Conservation (phyloP, 768 basidiomycete species). For the Hericium coralloides region DNA sequence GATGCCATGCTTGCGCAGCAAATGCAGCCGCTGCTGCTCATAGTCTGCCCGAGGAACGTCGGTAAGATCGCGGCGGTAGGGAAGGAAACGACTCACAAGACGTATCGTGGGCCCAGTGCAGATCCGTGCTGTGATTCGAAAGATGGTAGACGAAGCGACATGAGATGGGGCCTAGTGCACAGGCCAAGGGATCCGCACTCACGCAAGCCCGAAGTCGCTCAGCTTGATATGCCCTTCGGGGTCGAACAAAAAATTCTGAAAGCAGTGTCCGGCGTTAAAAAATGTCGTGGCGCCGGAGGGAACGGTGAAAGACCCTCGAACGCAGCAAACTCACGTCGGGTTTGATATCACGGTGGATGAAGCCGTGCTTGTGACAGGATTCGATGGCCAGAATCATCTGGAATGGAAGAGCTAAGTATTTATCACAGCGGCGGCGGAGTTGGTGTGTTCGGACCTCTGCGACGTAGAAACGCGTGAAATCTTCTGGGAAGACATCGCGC, state of each 20-base stretch:
- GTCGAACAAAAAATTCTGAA: slow-evolving; percentile 91
- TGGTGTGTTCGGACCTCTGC: slow-evolving; percentile 59
- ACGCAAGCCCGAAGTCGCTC: slow-evolving; percentile 95
- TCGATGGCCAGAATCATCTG: slow-evolving; percentile 94
- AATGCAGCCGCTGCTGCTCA: slow-evolving; percentile 83
- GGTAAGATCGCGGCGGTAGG: slow-evolving; percentile 5
- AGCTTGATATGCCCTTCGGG: slow-evolving; percentile 90
- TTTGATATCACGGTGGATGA: slow-evolving; percentile 98
- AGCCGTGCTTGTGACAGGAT: slow-evolving; percentile 88
- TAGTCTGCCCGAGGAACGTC: slow-evolving; percentile 50
- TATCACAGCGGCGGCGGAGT: neutral
- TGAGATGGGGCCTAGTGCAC: neutral
- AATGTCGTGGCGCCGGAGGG: neutral
- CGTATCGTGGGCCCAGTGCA: slow-evolving; percentile 97
- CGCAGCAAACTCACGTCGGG: slow-evolving; percentile 56
- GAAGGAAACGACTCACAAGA: slow-evolving; percentile 47
- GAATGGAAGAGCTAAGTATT: neutral
- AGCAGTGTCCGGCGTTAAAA: slow-evolving; percentile 14
- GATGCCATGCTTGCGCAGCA: slow-evolving; percentile 89
- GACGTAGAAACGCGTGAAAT: slow-evolving; percentile 88
- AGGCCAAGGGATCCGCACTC: slow-evolving; percentile 29
- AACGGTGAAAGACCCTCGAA: neutral
- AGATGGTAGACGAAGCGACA: neutral
- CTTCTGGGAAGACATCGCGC: slow-evolving; percentile 82
- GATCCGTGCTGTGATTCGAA: slow-evolving; percentile 52